Evolutionary conservation across 2,329 filamentous ascomycete species (phyloP), one percentile per base, ranked within the genome.

Genomic region (Hymenotorrendiella dingleyae): DNA sequence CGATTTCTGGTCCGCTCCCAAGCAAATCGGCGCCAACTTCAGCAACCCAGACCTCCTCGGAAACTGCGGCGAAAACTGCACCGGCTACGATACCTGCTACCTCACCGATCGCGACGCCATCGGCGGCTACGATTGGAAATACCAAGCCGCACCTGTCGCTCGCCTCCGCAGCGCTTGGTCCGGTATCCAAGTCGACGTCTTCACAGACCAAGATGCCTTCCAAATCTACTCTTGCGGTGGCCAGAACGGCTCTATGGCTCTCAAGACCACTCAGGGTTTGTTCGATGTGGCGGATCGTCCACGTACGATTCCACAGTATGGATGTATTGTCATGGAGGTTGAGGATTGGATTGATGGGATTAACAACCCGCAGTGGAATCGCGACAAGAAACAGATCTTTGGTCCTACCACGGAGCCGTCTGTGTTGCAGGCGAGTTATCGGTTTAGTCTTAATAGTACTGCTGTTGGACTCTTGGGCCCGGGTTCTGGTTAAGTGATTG

Each of bases 291-390:
- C 65, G 2, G 64, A 67, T 23, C 76, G 80, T 54, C 75, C 78
- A 3, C 71, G 81, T 27, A 76, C 75, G 6, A 82, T 88, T 20
- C 73, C 78, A 43, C 62, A 90, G 69, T 87, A 89, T 59, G 89
- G 87, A 23, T 96, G 91, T 64, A 60, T 95, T 20, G 91, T 95
- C 36, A 76, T 96, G 64, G 91, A 96, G 68, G 86, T 93, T 10
- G 79, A 96, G 71, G 89, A 93, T 63, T 96, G 81, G 78, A 94
- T 96, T 59, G 90, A 94, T 61, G 89, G 75, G 20, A 93, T 97
- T 67, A 96, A 95, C 67, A 78, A 94, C 55, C 90, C 90, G 0
- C 78, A 88, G 64, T 96, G 91, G 91, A 80, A 80, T 46, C 77
- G 90, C 42, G 65, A 71, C 35, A 59, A 58, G 41, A 80, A 73